Conservation (phyloP, 768 basidiomycete genomes). For the Hygrocybe punicea region DNA sequence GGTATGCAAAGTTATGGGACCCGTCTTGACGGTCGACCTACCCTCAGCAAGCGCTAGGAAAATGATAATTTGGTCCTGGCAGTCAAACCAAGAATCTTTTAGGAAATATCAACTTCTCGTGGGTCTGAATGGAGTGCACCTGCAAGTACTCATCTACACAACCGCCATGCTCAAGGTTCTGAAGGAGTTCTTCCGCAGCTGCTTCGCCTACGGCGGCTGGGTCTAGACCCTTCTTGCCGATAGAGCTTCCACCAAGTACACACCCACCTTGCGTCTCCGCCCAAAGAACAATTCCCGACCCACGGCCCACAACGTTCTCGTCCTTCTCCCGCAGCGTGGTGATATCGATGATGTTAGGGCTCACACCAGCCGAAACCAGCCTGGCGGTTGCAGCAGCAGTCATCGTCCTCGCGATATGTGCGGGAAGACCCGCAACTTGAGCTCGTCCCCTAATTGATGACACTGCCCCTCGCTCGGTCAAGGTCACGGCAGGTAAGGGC, state of each 20-base stretch:
- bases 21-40: constrained; percentile 51
- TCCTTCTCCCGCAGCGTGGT: constrained; percentile 41
- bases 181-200: constrained; percentile 58
- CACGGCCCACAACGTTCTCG: constrained; percentile 51
- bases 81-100: neutral
- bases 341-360: constrained; percentile 38
- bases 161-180: constrained; percentile 59
- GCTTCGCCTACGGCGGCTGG: constrained; percentile 51
- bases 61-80: constrained; percentile 71
- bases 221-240: constrained; percentile 50
- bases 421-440: constrained; percentile 66
- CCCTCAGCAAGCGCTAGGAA: constrained; percentile 73
- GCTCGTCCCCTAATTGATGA: constrained; percentile 52
- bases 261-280: constrained; percentile 69
- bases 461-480: constrained; percentile 58
- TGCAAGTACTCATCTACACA: constrained; percentile 59
- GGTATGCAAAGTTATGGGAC: constrained; percentile 66
- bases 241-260: constrained; percentile 63
- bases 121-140: constrained; percentile 28
- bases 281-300: constrained; percentile 72
- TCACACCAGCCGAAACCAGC: constrained; percentile 40
- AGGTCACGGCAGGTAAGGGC: constrained; percentile 12
- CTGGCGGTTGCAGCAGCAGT: constrained; percentile 46
- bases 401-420: constrained; percentile 53
- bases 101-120: neutral